Conservation (phyloP, 1,284 basidiomycete genomes). For the Ceratobasidium sp. region DNA sequence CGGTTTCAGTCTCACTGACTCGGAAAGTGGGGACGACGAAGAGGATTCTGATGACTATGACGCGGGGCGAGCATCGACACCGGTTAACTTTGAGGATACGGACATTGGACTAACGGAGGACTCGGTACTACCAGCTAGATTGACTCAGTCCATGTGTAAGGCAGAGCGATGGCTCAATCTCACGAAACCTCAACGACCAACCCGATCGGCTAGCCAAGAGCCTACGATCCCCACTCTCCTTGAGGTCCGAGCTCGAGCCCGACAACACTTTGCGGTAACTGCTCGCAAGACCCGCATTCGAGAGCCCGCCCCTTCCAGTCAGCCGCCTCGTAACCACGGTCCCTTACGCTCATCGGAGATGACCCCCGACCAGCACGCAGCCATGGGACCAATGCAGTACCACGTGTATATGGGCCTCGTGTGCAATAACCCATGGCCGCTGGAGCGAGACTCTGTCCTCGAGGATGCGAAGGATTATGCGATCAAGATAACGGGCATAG, state of each 20-base stretch:
- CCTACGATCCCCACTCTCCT: neutral
- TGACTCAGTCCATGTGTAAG: too few relatives aligned
- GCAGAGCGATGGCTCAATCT: too few relatives aligned
- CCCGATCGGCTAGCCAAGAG: too few relatives aligned
- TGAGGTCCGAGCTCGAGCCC: neutral
- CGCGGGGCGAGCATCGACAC: too few relatives aligned
- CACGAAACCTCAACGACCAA: too few relatives aligned
- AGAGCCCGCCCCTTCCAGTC: neutral
- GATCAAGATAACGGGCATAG: neutral
- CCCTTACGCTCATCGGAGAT: neutral
- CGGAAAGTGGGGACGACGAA: too few relatives aligned
- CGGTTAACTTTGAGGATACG: too few relatives aligned
- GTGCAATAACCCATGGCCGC: constrained; percentile 8
- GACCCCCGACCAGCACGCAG: neutral
- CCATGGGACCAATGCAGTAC: constrained; percentile 3
- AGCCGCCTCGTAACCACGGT: neutral
- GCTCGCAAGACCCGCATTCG: neutral
- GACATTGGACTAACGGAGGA: too few relatives aligned
- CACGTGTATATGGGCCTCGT: constrained; percentile 11
- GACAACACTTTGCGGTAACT: neutral
- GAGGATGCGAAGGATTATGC: neutral
- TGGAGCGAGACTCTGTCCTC: neutral
- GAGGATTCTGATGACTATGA: too few relatives aligned
- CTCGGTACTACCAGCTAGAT: too few relatives aligned
- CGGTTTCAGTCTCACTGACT: too few relatives aligned